Conservation (phyloP, 352 stramenopile species). For the Elongisporangium anandrum region DNA sequence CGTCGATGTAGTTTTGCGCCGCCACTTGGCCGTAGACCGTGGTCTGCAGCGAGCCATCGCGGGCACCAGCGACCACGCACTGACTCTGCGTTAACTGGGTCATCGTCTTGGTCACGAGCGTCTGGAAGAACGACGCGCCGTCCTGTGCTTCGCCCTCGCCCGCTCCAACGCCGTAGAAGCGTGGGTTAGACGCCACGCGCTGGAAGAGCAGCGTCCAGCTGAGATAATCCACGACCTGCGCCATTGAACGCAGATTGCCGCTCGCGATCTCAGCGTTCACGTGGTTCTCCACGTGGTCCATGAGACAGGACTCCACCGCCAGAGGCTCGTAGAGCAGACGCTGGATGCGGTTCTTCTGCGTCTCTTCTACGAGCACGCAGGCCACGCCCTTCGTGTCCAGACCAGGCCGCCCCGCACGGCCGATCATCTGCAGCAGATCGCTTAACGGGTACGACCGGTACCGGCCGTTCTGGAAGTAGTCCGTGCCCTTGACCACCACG, state of each 20-base stretch:
- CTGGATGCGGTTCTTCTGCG: conserved; percentile 98
- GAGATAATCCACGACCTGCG: conserved; percentile 94
- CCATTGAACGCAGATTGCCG: conserved; percentile 81
- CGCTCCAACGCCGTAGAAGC: conserved; percentile 89
- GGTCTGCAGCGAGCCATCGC: conserved; percentile 42
- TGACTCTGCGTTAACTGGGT: conserved; percentile 79
- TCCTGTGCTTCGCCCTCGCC: conserved; percentile 29
- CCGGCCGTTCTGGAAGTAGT: conserved; percentile 93
- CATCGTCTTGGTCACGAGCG: conserved; percentile 72
- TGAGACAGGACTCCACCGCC: conserved; percentile 95
- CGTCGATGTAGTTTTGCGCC: conserved; percentile 96
- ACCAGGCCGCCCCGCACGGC: conserved; percentile 93
- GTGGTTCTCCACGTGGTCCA: conserved; percentile 89
- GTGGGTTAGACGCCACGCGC: conserved; percentile 94
- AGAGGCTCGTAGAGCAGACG: conserved; percentile 98
- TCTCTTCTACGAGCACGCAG: conserved; percentile 96
- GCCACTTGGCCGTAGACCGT: conserved; percentile 91
- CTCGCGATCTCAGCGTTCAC: conserved; percentile 96
- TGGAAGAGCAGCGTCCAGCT: conserved; percentile 97
- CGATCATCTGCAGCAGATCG: conserved; percentile 99
- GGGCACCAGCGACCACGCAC: conserved; percentile 73
- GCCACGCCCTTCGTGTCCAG: conserved; percentile 95
- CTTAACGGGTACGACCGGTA: conserved; percentile 98
- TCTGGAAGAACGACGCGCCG: conserved; percentile 71
- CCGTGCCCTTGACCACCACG: conserved; percentile 98